Evolutionary conservation across 2,329 filamentous ascomycete species (phyloP).

Genomic region (Penicillium sp.): DNA sequence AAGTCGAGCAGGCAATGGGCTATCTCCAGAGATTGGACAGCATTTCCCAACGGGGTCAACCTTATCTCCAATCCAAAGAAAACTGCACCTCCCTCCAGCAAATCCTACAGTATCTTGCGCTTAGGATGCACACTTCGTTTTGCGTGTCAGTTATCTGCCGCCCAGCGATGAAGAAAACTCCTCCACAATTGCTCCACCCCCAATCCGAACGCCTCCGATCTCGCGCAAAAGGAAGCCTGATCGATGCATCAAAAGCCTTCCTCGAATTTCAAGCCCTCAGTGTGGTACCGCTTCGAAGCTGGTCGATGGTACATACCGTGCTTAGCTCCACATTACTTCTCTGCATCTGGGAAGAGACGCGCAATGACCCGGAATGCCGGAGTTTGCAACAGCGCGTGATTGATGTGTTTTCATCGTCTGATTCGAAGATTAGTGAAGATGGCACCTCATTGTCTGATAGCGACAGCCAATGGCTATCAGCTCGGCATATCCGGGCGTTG

Average conservation of each 20-base stretch:
- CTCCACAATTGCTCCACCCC: constrained; percentile 8
- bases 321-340: constrained; percentile 42
- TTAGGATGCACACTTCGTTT: constrained; percentile 59
- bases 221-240: constrained; percentile 35
- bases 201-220: constrained; percentile 24
- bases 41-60: constrained; percentile 55
- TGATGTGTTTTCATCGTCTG: constrained; percentile 36
- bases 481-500: constrained; percentile 38
- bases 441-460: constrained; percentile 25
- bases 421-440: constrained; percentile 19
- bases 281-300: constrained; percentile 38
- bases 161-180: constrained; percentile 56
- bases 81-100: constrained; percentile 48
- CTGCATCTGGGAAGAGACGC: constrained; percentile 47
- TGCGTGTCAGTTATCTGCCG: constrained; percentile 63
- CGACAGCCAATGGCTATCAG: constrained; percentile 38
- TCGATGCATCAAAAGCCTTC: constrained; percentile 40
- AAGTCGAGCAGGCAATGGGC: constrained; percentile 34
- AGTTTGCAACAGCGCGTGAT: constrained; percentile 40
- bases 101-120: constrained; percentile 61
- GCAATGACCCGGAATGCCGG: constrained; percentile 38
- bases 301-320: constrained; percentile 46
- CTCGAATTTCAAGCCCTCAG: constrained; percentile 42
- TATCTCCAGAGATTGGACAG: constrained; percentile 52
- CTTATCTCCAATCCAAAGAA: constrained; percentile 56